Conservation (phyloP, 352 stramenopile species). For the Stramenopiles sp. region DNA sequence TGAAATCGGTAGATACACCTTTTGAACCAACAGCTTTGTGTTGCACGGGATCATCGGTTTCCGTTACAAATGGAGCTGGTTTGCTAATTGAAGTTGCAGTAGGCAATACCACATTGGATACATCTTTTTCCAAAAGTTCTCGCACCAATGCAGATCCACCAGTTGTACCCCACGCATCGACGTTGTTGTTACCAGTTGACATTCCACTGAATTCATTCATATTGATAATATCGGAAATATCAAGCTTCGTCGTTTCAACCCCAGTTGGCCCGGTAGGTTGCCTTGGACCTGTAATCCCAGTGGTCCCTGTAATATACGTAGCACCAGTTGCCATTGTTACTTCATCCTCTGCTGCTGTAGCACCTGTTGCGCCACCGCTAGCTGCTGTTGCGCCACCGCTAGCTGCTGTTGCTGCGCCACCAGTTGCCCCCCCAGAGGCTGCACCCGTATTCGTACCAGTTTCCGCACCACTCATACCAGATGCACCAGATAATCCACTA, state of each 20-base stretch:
- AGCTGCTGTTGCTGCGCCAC: neutral
- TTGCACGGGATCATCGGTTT: neutral
- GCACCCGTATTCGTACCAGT: neutral
- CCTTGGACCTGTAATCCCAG: neutral
- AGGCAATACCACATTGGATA: neutral
- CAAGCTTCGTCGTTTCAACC: neutral
- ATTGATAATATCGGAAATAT: neutral
- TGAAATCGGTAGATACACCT: neutral
- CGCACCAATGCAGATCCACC: neutral
- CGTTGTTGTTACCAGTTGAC: neutral
- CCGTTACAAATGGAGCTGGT: neutral
- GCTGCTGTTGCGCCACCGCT: neutral
- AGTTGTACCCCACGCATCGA: neutral
- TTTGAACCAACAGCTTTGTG: neutral
- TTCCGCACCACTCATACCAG: neutral
- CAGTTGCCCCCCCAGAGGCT: neutral
- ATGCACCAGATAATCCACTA: neutral
- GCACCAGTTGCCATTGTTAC: neutral
- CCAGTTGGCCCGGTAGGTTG: neutral
- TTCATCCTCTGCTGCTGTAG: neutral
- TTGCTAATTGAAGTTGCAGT: neutral
- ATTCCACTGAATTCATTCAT: neutral
- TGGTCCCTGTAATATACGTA: neutral
- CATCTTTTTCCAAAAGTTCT: neutral
- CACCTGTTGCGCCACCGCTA: neutral